Percentiles rank a stretch among this genome's conserved stretches.
Conservation (phyloP, 192 early-diverging fungal species). For the Gonapodya sp. region DNA sequence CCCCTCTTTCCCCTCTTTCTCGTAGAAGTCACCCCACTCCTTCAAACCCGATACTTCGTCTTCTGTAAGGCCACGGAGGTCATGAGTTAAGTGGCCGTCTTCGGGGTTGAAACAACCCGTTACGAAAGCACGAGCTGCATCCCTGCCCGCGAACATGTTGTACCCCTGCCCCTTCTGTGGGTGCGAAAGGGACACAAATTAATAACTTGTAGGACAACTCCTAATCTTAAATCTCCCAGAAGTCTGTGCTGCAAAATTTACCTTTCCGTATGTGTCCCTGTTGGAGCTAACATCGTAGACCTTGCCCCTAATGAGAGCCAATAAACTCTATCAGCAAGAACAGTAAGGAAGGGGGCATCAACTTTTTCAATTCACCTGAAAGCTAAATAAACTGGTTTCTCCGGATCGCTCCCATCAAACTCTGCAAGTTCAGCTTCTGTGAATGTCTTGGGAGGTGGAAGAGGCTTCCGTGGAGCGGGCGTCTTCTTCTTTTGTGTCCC, state of each 20-base stretch:
- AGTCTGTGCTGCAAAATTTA: conserved; percentile 18
- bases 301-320: conserved; percentile 66
- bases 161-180: conserved; percentile 61
- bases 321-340: conserved; percentile 46
- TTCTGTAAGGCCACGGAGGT: conserved; percentile 72
- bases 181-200: too few relatives aligned
- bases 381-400: conserved; percentile 78
- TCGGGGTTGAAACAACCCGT: conserved; percentile 78
- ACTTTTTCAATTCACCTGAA: conserved; percentile 60
- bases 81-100: conserved; percentile 78
- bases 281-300: conserved; percentile 88
- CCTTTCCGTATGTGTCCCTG: conserved; percentile 66
- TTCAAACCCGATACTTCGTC: conserved; percentile 63
- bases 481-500: conserved; percentile 33
- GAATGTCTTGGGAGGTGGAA: conserved; percentile 24
- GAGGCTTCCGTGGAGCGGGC: conserved; percentile 17
- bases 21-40: conserved; percentile 82
- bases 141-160: conserved; percentile 77
- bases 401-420: conserved; percentile 78
- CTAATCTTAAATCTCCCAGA: background rate
- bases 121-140: conserved; percentile 86
- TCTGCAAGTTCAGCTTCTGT: conserved; percentile 64
- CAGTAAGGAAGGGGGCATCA: conserved; percentile 79
- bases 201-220: background rate
- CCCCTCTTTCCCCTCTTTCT: conserved; percentile 55